A percentile compares a stretch with the other conserved stretches of the same genome.
phyloP scores from a whole-genome alignment of 768 basidiomycete species.

The Auricularia heimuer region DNA sequence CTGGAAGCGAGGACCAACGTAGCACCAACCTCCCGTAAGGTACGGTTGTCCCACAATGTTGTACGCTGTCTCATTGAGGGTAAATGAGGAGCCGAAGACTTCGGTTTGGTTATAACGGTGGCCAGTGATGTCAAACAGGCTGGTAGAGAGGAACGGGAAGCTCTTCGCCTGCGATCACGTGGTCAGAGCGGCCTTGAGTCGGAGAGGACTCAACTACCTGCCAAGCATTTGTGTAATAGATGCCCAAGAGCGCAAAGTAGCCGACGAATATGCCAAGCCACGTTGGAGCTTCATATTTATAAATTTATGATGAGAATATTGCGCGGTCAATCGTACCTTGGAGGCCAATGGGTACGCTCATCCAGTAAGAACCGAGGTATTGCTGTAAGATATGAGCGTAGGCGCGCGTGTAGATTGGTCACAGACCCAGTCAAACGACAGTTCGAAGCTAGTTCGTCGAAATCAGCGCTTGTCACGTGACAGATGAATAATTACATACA shows the following conservation, averaged over 20 bases:
- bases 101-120: conserved; percentile 42
- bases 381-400: not conserved
- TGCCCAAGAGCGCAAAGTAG: conserved; percentile 41
- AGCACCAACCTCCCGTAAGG: conserved; percentile 29
- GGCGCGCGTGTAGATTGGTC: not conserved
- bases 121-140: conserved; percentile 46
- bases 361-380: conserved; percentile 9
- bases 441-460: conserved; percentile 23
- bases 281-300: not conserved
- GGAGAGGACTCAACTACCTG: conserved; percentile 20
- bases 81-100: conserved; percentile 42
- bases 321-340: conserved; percentile 30
- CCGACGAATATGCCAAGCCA: conserved; percentile 46
- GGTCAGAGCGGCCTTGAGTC: not conserved
- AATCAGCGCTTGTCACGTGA: conserved; percentile 37
- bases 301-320: too few species aligned
- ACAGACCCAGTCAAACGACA: conserved; percentile 49
- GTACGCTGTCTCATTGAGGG: conserved; percentile 45
- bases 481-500: conserved; percentile 46
- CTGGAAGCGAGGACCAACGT: too few species aligned
- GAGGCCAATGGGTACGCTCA: conserved; percentile 45
- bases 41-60: conserved; percentile 38
- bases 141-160: conserved; percentile 53
- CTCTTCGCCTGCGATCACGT: conserved; percentile 17
- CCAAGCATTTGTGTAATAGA: conserved; percentile 59